Conservation (phyloP, 2,329 filamentous ascomycete genomes). For the Curvularia eragrostidis region DNA sequence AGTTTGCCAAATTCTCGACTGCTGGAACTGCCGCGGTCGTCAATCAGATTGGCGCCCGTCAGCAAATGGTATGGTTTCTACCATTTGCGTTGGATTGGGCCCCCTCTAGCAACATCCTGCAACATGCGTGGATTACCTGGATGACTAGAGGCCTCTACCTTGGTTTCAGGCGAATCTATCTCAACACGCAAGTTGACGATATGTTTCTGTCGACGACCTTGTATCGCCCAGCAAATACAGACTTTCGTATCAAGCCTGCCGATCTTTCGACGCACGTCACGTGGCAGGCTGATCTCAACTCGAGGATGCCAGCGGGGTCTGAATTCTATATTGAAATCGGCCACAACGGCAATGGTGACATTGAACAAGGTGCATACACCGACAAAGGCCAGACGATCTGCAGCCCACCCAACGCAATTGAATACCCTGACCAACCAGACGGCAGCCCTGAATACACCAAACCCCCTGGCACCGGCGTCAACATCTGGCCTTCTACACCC, state of each 20-base stretch:
- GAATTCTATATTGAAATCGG: conserved; percentile 49
- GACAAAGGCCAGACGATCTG: conserved; percentile 33
- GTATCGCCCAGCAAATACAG: conserved; percentile 54
- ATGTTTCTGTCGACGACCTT: conserved; percentile 61
- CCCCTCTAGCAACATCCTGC: conserved; percentile 63
- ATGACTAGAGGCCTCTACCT: conserved; percentile 65
- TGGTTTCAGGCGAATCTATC: conserved; percentile 62
- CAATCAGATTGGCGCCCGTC: conserved; percentile 62
- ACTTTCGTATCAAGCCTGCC: conserved; percentile 56
- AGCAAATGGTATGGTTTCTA: conserved; percentile 69
- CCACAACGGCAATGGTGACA: conserved; percentile 50
- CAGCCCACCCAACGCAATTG: conserved; percentile 44
- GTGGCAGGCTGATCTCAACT: conserved; percentile 42
- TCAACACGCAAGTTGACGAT: conserved; percentile 67
- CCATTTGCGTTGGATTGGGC: conserved; percentile 61
- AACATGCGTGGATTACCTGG: conserved; percentile 70
- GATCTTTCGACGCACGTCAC: conserved; percentile 41
- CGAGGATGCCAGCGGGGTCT: conserved; percentile 43
- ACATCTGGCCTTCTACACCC: conserved; percentile 52
- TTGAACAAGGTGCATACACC: conserved; percentile 43
- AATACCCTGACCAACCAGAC: conserved; percentile 51
- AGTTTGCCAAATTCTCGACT: conserved; percentile 57
- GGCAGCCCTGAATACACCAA: conserved; percentile 56
- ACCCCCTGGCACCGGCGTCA: conserved; percentile 45
- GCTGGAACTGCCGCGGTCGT: conserved; percentile 64